A percentile compares a stretch with the other conserved stretches of the same genome.
phyloP scores from a whole-genome alignment of 371 early-diverging fungal genomes.

The Dichotomocladium elegans region DNA sequence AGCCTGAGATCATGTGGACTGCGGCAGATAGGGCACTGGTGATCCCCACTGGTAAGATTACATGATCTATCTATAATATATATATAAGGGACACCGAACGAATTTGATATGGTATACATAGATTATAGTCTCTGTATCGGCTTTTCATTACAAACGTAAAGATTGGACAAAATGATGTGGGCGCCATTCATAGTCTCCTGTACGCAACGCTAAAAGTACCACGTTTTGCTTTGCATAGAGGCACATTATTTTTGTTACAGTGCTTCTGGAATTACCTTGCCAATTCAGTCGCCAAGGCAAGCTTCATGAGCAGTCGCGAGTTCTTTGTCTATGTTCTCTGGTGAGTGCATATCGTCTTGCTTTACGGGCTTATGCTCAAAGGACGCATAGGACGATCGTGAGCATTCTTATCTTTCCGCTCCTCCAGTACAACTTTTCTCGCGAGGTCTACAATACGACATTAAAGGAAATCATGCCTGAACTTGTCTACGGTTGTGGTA shows the following conservation, averaged over 20 bases:
- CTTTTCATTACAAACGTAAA: constrained; percentile 48
- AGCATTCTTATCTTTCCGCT: constrained; percentile 38
- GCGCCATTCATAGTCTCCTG: not conserved
- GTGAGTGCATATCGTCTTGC: constrained; percentile 10
- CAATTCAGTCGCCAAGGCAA: constrained; percentile 39
- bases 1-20: constrained; percentile 43
- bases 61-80: no score
- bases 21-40: constrained; percentile 25
- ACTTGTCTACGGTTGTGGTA: constrained; percentile 41
- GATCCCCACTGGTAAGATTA: constrained; percentile 31
- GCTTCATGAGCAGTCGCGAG: constrained; percentile 50
- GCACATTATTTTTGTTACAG: constrained; percentile 43
- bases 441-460: constrained; percentile 30
- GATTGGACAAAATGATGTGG: not conserved
- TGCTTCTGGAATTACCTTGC: constrained; percentile 57
- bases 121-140: constrained; percentile 25
- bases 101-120: no score
- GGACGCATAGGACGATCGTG: constrained; percentile 24
- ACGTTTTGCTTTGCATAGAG: constrained; percentile 14
- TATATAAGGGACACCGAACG: no score
- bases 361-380: not conserved
- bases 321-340: constrained; percentile 44
- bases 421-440: constrained; percentile 39
- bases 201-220: not conserved
- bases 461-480: constrained; percentile 49